These are phyloP conservation scores for Closterium sp. DNA, from an alignment of 139 green algal genomes.

Conservation along the genomic window DNA sequence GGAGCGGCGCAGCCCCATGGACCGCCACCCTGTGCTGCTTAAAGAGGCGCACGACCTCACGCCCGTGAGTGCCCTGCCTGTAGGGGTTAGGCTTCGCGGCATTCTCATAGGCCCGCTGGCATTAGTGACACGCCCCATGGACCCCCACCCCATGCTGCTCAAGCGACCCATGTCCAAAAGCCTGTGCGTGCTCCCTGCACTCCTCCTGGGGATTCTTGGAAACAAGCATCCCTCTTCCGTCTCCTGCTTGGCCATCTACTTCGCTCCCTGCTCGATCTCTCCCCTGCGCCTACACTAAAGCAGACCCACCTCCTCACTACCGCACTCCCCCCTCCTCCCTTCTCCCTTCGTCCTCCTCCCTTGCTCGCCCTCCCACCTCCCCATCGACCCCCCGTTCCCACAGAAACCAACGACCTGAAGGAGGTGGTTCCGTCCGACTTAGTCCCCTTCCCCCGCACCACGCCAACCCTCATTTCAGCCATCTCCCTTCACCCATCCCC, in stretches of 20 bases:
- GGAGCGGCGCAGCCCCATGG: slow-evolving; percentile 2
- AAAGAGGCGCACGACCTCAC: slow-evolving; percentile 24
- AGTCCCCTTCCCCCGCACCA: not conserved
- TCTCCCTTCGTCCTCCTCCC: not conserved
- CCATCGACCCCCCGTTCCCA: no score
- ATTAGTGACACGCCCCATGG: no score
- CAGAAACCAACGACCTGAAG: no score
- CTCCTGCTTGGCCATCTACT: not conserved
- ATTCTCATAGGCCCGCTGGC: no score
- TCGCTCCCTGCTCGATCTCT: not conserved
- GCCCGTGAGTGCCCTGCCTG: slow-evolving; percentile 6
- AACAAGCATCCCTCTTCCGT: no score
- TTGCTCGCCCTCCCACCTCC: not conserved
- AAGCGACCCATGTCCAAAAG: no score
- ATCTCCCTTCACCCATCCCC: not conserved
- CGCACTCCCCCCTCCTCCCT: not conserved
- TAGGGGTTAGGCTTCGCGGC: no score
- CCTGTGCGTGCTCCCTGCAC: no score
- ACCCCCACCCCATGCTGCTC: no score
- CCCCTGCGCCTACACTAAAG: not conserved
- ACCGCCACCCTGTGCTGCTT: slow-evolving; percentile 25
- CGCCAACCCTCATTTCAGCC: not conserved
- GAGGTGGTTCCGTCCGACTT: not conserved
- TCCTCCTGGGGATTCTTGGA: no score
- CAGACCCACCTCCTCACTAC: not conserved